These are phyloP conservation scores for Syncephalastrum monosporum DNA, from an alignment of 371 early-diverging fungal species.

Conservation along the genomic window DNA sequence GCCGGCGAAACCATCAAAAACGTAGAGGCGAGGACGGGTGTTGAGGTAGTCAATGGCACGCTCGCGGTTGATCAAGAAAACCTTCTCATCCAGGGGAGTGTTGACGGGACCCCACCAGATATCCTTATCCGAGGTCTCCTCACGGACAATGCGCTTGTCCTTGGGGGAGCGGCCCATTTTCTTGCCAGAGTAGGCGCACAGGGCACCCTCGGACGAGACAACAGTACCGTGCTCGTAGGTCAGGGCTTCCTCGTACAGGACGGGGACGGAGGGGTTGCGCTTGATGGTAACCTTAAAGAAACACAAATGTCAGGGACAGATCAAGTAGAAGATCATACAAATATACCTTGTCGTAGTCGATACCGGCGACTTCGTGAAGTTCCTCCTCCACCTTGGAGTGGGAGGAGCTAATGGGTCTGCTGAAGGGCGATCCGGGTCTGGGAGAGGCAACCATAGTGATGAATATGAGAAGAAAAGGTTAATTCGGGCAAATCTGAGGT, in stretches of 20 bases:
- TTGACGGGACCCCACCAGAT: constrained; percentile 99
- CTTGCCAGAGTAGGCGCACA: constrained; percentile 87
- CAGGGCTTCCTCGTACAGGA: constrained; percentile 94
- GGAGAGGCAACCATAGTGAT: constrained; percentile 16
- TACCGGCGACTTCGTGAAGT: constrained; percentile 45
- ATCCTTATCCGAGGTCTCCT: constrained; percentile 75
- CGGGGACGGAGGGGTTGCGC: constrained; percentile 75
- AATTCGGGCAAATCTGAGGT: too few species aligned
- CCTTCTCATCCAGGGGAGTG: constrained; percentile 81
- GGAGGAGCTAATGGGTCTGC: constrained; percentile 33
- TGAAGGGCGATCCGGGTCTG: constrained; percentile 33
- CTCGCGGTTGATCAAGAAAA: constrained; percentile 94
- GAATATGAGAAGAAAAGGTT: too few species aligned
- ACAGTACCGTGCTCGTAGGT: constrained; percentile 84
- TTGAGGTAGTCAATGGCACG: constrained; percentile 96
- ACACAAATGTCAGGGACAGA: neutral
- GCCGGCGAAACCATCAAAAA: constrained; percentile 93
- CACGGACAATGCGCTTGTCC: constrained; percentile 97
- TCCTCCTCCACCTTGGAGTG: constrained; percentile 54
- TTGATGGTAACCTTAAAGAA: constrained; percentile 49
- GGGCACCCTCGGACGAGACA: constrained; percentile 89
- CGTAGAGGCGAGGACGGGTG: constrained; percentile 91
- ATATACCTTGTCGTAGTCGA: constrained; percentile 50
- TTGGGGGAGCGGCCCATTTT: constrained; percentile 89
- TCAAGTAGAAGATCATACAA: neutral